Evolutionary conservation across 441 rosid genomes (phyloP).

Genomic region (Monsonia emarginata): DNA sequence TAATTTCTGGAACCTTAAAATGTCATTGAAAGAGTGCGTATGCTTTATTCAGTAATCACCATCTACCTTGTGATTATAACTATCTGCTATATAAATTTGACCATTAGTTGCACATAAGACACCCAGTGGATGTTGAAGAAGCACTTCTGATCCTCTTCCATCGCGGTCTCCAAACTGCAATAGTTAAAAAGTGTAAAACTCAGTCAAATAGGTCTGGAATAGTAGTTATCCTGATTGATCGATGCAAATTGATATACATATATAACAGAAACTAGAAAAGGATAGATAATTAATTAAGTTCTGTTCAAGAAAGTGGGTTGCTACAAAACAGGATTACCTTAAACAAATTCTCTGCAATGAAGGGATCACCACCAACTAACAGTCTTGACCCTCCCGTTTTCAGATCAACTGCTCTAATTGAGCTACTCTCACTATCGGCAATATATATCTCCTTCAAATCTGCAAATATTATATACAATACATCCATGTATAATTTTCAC

Average conservation of each 20-base stretch:
- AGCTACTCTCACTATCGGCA: slow-evolving; percentile 98
- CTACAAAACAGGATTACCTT: slow-evolving; percentile 34
- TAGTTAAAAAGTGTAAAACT: slow-evolving; percentile 1
- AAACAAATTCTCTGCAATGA: slow-evolving; percentile 75
- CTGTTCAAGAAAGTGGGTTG: not conserved
- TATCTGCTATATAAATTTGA: slow-evolving; percentile 75
- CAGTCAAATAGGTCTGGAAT: not conserved
- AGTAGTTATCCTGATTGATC: no score
- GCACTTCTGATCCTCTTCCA: slow-evolving; percentile 79
- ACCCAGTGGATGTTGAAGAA: slow-evolving; percentile 91
- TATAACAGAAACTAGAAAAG: not conserved
- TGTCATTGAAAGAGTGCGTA: not conserved
- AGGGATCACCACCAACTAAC: slow-evolving; percentile 81
- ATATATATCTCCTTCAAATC: slow-evolving; percentile 62
- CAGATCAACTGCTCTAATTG: slow-evolving; percentile 74
- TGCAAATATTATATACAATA: slow-evolving; percentile 26
- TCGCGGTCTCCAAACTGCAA: slow-evolving; percentile 89
- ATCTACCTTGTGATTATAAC: slow-evolving; percentile 88
- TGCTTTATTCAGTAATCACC: not conserved
- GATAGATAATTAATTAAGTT: not conserved
- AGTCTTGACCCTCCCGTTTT: slow-evolving; percentile 84
- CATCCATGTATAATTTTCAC: slow-evolving; percentile 8
- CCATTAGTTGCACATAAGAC: slow-evolving; percentile 66
- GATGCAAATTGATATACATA: no score
- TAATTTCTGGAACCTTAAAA: not conserved